Conservation (phyloP, 352 stramenopile genomes). For the Pythium diclinum region DNA sequence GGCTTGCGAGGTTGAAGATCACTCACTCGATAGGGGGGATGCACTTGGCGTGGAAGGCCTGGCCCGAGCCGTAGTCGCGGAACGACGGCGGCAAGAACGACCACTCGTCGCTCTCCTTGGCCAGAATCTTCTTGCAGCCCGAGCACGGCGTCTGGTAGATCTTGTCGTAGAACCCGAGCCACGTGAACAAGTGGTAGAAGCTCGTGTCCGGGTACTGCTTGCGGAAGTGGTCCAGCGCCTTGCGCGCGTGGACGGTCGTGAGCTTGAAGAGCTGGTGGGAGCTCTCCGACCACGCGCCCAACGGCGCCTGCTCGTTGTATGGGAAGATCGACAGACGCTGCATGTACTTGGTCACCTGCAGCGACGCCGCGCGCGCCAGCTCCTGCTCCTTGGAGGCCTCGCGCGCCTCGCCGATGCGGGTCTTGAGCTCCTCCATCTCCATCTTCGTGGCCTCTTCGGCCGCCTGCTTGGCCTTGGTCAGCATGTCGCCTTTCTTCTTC, state of each 20-base stretch:
- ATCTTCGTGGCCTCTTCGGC: constrained; percentile 85
- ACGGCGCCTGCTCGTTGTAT: constrained; percentile 72
- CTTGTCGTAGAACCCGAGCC: constrained; percentile 86
- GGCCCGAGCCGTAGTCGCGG: constrained; percentile 75
- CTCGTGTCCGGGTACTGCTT: constrained; percentile 82
- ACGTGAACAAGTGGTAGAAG: constrained; percentile 87
- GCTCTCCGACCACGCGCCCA: constrained; percentile 81
- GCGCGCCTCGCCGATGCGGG: constrained; percentile 69
- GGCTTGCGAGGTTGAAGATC: background rate
- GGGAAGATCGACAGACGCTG: constrained; percentile 77
- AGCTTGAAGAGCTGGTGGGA: constrained; percentile 78
- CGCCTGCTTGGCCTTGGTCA: constrained; percentile 82
- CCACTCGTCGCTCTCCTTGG: constrained; percentile 78
- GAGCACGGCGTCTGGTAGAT: constrained; percentile 86
- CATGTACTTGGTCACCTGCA: constrained; percentile 86
- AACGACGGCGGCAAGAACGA: constrained; percentile 82
- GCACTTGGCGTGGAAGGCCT: constrained; percentile 84
- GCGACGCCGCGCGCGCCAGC: constrained; percentile 57
- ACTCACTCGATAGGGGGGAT: constrained; percentile 47
- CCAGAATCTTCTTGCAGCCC: constrained; percentile 82
- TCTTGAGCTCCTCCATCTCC: constrained; percentile 86
- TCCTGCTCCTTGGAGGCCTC: constrained; percentile 83
- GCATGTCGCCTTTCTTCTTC: constrained; percentile 87
- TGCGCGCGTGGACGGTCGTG: constrained; percentile 69
- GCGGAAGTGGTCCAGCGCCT: constrained; percentile 79